Evolutionary conservation across 2,329 filamentous ascomycete species (phyloP).

Genomic region (Pseudocercospora eumusae): DNA sequence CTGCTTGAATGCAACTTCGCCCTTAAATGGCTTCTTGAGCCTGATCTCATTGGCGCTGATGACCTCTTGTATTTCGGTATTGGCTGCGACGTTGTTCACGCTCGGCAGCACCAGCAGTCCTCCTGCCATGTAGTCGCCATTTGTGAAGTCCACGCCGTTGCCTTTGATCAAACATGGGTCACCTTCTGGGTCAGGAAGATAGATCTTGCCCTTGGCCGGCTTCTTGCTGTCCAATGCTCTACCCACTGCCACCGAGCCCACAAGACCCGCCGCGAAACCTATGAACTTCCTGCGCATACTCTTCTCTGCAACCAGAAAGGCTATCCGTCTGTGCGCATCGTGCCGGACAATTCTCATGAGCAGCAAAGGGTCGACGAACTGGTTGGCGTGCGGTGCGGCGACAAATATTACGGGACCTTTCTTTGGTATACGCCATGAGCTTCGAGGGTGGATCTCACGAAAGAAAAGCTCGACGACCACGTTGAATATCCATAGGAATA

Average conservation of each 20-base stretch:
- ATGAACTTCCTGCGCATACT: conserved; percentile 89
- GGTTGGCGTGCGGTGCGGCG: conserved; percentile 94
- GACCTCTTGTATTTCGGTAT: conserved; percentile 80
- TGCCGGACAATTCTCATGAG: conserved; percentile 86
- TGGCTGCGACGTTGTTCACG: conserved; percentile 76
- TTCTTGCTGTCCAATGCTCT: conserved; percentile 87
- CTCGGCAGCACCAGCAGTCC: conserved; percentile 86
- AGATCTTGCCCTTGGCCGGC: conserved; percentile 75
- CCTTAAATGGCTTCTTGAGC: conserved; percentile 84
- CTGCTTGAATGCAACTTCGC: conserved; percentile 72
- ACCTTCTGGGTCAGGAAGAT: conserved; percentile 82
- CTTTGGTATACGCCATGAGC: conserved; percentile 91
- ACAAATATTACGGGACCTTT: conserved; percentile 91
- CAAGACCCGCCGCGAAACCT: conserved; percentile 78
- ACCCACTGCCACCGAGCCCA: conserved; percentile 89
- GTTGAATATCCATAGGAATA: conserved; percentile 74
- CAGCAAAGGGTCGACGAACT: conserved; percentile 95
- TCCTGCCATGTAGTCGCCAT: conserved; percentile 70
- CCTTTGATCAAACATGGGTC: conserved; percentile 81
- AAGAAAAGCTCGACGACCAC: conserved; percentile 96
- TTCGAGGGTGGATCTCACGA: conserved; percentile 91
- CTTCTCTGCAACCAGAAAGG: conserved; percentile 91
- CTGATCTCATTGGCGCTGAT: conserved; percentile 76
- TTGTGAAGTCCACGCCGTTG: conserved; percentile 74
- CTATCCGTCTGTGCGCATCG: conserved; percentile 84